Percentiles rank a stretch among this genome's conserved stretches.
phyloP scores from a whole-genome alignment of 306 rosid species.

The Citrullus amarus region DNA sequence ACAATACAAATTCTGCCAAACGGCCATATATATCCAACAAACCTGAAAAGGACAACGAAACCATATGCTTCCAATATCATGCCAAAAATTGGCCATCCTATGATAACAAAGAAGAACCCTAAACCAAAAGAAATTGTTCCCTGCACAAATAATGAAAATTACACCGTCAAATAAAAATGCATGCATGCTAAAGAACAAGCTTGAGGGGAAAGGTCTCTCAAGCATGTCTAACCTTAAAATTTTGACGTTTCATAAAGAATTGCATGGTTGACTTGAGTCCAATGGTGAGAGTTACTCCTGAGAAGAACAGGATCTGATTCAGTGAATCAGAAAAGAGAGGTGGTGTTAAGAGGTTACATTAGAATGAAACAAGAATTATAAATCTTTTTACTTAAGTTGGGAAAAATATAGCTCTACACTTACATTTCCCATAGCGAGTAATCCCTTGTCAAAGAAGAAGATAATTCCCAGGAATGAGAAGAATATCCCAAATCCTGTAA shows the following conservation, averaged over 20 bases:
- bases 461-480: slow-evolving; percentile 79
- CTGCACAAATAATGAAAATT: slow-evolving; percentile 24
- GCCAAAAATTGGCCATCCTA: slow-evolving; percentile 96
- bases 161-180: background rate
- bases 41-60: slow-evolving; percentile 88
- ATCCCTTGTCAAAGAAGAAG: slow-evolving; percentile 94
- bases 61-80: slow-evolving; percentile 93
- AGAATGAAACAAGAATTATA: background rate
- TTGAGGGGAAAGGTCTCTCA: slow-evolving; percentile 2
- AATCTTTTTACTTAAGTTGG: background rate
- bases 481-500: slow-evolving; percentile 94
- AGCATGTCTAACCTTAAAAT: slow-evolving; percentile 50
- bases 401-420: slow-evolving; percentile 18
- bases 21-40: slow-evolving; percentile 3
- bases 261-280: slow-evolving; percentile 88
- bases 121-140: slow-evolving; percentile 88
- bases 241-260: slow-evolving; percentile 88
- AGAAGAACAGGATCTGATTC: slow-evolving; percentile 84
- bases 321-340: slow-evolving; percentile 17
- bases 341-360: slow-evolving; percentile 14
- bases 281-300: slow-evolving; percentile 90
- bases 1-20: background rate
- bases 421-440: slow-evolving; percentile 98
- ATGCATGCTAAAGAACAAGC: background rate
- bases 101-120: slow-evolving; percentile 74